Evolutionary conservation across 306 rosid genomes (phyloP), one percentile per base, ranked within the genome.

Genomic region (Quillaja saponaria): DNA sequence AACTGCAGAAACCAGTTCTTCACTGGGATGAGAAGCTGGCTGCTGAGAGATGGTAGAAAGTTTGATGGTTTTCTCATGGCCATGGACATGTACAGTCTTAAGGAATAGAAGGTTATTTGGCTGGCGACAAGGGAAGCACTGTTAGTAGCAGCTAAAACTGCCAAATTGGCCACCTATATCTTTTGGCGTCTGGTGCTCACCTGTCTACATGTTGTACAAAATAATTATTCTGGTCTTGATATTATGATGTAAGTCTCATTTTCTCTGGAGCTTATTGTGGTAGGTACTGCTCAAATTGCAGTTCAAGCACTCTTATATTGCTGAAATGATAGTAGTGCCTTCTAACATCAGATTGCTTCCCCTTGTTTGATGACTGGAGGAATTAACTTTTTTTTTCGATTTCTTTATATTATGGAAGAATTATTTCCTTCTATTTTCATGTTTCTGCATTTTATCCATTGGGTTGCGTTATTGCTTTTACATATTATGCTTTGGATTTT

Each of bases 1-100:
- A 81, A 84, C 94, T 55, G 95, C 85, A 2, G 97, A 87, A 31
- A 80, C 95, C 59, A 80, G 88, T 80, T 81, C 95, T 39, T 89
- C 87, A 3, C 55, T 64, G 74, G 90, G 82, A 55, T 88, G 79
- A 81, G 59, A 21, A 58, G 72, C 34, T 11, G 8, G 63, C 33
- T 28, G 53, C 53, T 33, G 66, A 47, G 55, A 62, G 68, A 64
- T 53, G 73, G 17, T 61, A 58, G 56, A 62, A 63, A 72, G 54
- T 68, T 39, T 49, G 64, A 40, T 50, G 58, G 42, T 49, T 37
- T 80, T 73, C 68, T 37, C 62, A 33, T 25, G 61, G 72, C 64
- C 61, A 45, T 67, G 62, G 12, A 25, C 41, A 57, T 84, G 90
- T 85, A 80, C 79, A 87, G 87, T 78, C 40, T 66, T 58, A 63